Base-by-base conservation (phyloP, 2,329 filamentous ascomycete genomes). In the Epichloe amarillans region DNA sequence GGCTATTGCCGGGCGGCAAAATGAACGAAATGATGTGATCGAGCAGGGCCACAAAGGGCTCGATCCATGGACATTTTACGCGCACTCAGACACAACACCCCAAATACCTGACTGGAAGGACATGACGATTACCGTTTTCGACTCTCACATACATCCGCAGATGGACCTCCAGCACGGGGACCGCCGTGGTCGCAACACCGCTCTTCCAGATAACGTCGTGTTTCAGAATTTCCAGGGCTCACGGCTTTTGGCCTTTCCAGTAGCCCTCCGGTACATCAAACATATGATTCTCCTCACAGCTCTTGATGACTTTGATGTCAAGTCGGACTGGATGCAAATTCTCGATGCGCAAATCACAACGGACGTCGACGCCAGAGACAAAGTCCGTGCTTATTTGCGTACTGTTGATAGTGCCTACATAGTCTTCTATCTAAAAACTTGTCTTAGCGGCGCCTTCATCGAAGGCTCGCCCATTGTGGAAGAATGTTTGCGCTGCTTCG, bases 31-130 rank as follows among this genome's bases (percentile, higher is more conserved):
- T 53, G 91, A 97, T 62, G 82, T 97, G 3, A 69, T 87, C 1
- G 93, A 98, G 62, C 91, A 97, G 68, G 93, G 89, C 2, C 83
- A 81, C 54, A 90, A 88, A 64, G 93, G 93, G 0, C 74, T 96
- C 4, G 88, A 95, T 59, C 79, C 79, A 12, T 77, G 75, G 74
- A 75, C 70, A 0, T 71, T 73, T 53, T 68, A 67, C 49, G 68
- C 69, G 21, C 71, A 76, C 40, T 67, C 71, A 40, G 69, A 66
- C n/a, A 60, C 60, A 37, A 66, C 66, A 40, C 62, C 68, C 3
- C 42, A 62, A 52, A 48, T 76, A 15, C 79, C 74, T 2, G 68
- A 74, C 53, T 82, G 74, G 79, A 68, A 62, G 46, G 68, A 72
- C 52, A 72, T 76, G 69, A 70, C 70, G 8, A 62, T 62, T 17